These are phyloP conservation scores for Gyromitra esculenta DNA, from an alignment of 2,329 filamentous ascomycete genomes.

Conservation along the genomic window DNA sequence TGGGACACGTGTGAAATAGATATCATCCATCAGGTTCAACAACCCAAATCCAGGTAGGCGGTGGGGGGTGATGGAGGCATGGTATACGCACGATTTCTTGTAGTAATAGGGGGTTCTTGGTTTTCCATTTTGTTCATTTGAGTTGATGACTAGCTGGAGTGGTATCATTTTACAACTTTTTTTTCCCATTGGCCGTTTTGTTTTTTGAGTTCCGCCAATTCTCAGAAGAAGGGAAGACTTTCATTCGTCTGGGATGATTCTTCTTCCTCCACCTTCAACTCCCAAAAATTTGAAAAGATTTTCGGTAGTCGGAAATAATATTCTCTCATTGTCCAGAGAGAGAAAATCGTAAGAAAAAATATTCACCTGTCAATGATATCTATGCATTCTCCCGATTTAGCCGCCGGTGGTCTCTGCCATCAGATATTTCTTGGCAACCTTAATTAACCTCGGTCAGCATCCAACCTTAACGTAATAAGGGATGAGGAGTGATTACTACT, in stretches of 20 bases:
- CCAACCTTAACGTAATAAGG: background rate
- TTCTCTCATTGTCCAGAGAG: background rate
- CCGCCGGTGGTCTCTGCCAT: slow-evolving; percentile 14
- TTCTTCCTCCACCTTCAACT: background rate
- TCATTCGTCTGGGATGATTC: background rate
- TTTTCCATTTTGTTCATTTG: slow-evolving; percentile 43
- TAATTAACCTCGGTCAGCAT: background rate
- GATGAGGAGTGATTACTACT: too few relatives aligned
- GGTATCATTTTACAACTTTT: slow-evolving; percentile 11
- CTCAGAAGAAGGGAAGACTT: background rate
- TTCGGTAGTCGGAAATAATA: background rate
- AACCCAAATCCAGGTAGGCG: slow-evolving; percentile 23
- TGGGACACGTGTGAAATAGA: slow-evolving; percentile 44
- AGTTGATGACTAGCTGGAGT: slow-evolving; percentile 17
- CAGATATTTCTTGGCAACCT: slow-evolving; percentile 12
- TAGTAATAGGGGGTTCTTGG: slow-evolving; percentile 54
- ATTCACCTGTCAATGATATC: slow-evolving; percentile 21
- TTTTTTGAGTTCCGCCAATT: background rate
- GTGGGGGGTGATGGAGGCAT: slow-evolving; percentile 15
- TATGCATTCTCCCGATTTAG: background rate
- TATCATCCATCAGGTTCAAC: slow-evolving; percentile 41
- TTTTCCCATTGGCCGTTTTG: background rate
- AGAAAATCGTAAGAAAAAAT: background rate
- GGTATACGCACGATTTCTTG: slow-evolving; percentile 43
- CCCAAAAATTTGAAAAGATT: background rate